These are phyloP conservation scores for Eimeria necatrix DNA, from an alignment of 169 alveolate genomes.

Conservation along the genomic window DNA sequence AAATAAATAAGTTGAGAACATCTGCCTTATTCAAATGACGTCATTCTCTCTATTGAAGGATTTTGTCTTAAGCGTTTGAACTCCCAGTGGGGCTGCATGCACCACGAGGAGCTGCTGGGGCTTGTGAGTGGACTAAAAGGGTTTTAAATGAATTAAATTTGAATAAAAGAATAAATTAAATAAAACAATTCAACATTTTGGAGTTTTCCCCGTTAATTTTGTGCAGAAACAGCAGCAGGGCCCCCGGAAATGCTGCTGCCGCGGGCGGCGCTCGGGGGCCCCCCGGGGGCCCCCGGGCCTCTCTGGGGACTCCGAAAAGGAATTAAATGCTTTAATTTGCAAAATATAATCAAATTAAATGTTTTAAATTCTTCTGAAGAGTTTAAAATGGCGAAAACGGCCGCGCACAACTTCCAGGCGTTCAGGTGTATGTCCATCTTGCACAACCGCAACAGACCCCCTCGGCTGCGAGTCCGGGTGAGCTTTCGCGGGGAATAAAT, in stretches of 20 bases:
- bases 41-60: neutral
- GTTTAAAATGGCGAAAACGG: neutral
- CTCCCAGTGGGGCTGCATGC: neutral
- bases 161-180: neutral
- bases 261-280: neutral
- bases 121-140: too few relatives aligned
- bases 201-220: too few relatives aligned
- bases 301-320: neutral
- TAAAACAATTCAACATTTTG: neutral
- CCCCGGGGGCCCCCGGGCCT: neutral
- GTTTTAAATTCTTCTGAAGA: neutral
- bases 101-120: too few relatives aligned
- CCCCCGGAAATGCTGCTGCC: neutral
- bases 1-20: neutral
- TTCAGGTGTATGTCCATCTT: slow-evolving; percentile 36
- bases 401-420: neutral
- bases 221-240: too few relatives aligned
- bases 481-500: too few relatives aligned
- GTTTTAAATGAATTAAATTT: neutral
- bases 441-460: slow-evolving; percentile 30
- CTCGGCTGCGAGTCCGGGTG: slow-evolving; percentile 19
- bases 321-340: neutral
- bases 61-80: neutral
- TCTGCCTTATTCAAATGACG: neutral
- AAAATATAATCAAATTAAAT: neutral